Conservation (phyloP, 306 rosid species). For the Vicia sativa region DNA sequence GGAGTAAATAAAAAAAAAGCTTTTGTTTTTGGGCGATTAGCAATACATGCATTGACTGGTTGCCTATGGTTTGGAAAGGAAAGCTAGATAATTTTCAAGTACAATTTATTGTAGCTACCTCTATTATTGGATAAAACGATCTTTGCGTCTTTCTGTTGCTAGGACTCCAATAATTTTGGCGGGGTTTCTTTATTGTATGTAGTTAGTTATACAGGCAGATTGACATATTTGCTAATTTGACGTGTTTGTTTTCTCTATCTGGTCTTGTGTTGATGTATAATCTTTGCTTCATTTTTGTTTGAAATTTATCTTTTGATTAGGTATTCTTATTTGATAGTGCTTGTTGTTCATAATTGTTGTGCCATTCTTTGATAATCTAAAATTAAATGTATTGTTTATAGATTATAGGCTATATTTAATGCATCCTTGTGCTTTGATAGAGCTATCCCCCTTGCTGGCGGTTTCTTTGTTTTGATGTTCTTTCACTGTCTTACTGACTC, state of each 20-base stretch:
- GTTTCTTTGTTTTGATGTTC: conserved; percentile 29
- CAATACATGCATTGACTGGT: conserved; percentile 17
- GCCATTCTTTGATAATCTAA: conserved; percentile 14
- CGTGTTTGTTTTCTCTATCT: not conserved
- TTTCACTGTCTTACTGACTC: conserved; percentile 18
- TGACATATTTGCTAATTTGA: not conserved
- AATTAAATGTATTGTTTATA: conserved; percentile 5
- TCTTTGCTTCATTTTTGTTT: not conserved
- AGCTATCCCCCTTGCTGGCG: not conserved
- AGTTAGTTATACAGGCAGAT: not conserved
- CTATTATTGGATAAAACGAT: conserved; percentile 1
- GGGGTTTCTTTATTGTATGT: conserved; percentile 6
- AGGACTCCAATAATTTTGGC: not conserved
- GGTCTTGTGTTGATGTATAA: conserved; percentile 1
- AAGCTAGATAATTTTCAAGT: conserved; percentile 10
- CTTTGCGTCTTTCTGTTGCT: conserved; percentile 9
- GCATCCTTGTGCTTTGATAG: conserved; percentile 20
- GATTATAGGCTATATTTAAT: not conserved
- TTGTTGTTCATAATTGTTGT: not conserved
- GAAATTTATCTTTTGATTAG: conserved; percentile 7
- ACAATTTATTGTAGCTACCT: conserved; percentile 13
- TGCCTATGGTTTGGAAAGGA: conserved; percentile 32
- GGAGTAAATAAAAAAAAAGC: not conserved
- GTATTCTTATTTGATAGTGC: conserved; percentile 9
- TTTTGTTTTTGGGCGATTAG: not conserved